Conservation (phyloP, 2,329 filamentous ascomycete species). For the Ophiognomonia clavigignenti-juglandacearum region DNA sequence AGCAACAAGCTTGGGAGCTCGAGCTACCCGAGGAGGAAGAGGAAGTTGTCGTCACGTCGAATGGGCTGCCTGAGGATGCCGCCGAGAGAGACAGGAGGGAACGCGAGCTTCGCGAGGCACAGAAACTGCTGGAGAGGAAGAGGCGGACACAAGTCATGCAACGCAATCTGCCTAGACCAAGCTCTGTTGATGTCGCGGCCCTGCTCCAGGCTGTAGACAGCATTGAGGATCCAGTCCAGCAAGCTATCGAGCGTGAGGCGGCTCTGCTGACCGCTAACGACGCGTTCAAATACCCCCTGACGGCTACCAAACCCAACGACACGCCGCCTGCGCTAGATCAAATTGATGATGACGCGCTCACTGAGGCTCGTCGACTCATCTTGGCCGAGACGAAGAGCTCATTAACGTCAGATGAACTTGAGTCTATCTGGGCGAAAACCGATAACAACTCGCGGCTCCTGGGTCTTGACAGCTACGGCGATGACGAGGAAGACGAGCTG, state of each 20-base stretch:
- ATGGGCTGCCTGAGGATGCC: conserved; percentile 40
- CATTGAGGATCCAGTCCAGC: conserved; percentile 59
- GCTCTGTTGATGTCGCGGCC: conserved; percentile 63
- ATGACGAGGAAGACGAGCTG: conserved; percentile 67
- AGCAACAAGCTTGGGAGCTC: conserved; percentile 90
- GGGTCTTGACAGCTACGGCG: conserved; percentile 74
- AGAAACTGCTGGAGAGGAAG: conserved; percentile 66
- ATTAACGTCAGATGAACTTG: conserved; percentile 45
- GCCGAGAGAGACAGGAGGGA: conserved; percentile 79
- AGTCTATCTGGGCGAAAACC: conserved; percentile 47
- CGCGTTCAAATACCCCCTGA: conserved; percentile 67
- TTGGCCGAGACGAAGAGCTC: conserved; percentile 59
- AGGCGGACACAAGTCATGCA: conserved; percentile 91
- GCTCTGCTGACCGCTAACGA: conserved; percentile 79
- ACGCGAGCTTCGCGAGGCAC: conserved; percentile 65
- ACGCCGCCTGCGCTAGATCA: conserved; percentile 53
- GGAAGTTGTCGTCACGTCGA: conserved; percentile 47
- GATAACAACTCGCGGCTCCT: conserved; percentile 60
- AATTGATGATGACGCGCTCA: conserved; percentile 67
- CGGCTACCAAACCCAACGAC: conserved; percentile 61
- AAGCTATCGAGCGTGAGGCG: conserved; percentile 70
- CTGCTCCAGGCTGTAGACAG: conserved; percentile 60
- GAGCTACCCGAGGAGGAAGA: conserved; percentile 80
- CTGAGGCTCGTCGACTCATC: conserved; percentile 72
- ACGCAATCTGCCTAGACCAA: conserved; percentile 72